Conservation (phyloP, 768 basidiomycete genomes). For the Gymnopilus junonius region DNA sequence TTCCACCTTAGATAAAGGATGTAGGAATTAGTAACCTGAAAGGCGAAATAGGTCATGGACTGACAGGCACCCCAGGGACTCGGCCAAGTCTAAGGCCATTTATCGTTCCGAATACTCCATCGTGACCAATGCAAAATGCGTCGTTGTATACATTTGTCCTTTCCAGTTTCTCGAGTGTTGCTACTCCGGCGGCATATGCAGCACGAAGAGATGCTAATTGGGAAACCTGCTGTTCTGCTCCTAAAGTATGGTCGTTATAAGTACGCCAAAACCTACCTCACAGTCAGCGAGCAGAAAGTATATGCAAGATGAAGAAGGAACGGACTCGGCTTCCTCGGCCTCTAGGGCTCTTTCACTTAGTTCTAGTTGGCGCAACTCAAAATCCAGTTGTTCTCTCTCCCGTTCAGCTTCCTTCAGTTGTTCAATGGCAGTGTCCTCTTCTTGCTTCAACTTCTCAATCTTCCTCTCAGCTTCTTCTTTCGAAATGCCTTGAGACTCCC, state of each 20-base stretch:
- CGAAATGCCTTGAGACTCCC: conserved; percentile 62
- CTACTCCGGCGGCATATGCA: conserved; percentile 78
- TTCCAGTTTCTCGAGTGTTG: conserved; percentile 82
- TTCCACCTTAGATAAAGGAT: conserved; percentile 66
- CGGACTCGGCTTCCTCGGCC: conserved; percentile 83
- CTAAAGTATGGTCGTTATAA: conserved; percentile 74
- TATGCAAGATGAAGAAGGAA: conserved; percentile 15
- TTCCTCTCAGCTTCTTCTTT: conserved; percentile 72
- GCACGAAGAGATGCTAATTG: conserved; percentile 75
- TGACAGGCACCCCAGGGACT: conserved; percentile 79
- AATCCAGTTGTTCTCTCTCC: conserved; percentile 76
- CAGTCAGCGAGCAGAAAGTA: neutral
- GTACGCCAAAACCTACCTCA: conserved; percentile 72
- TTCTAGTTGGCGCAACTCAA: conserved; percentile 72
- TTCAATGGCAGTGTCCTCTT: conserved; percentile 71
- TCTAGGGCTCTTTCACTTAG: conserved; percentile 79
- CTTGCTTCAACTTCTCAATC: conserved; percentile 72
- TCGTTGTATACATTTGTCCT: conserved; percentile 96
- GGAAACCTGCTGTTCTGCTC: conserved; percentile 65
- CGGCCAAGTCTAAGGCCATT: conserved; percentile 93
- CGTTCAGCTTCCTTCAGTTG: conserved; percentile 78
- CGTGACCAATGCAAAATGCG: conserved; percentile 94
- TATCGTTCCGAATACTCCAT: conserved; percentile 96
- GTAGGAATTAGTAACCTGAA: conserved; percentile 7
- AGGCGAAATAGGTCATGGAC: conserved; percentile 28